Base-by-base conservation (phyloP, 129 eudicot genomes). In the Deinandra increscens region DNA sequence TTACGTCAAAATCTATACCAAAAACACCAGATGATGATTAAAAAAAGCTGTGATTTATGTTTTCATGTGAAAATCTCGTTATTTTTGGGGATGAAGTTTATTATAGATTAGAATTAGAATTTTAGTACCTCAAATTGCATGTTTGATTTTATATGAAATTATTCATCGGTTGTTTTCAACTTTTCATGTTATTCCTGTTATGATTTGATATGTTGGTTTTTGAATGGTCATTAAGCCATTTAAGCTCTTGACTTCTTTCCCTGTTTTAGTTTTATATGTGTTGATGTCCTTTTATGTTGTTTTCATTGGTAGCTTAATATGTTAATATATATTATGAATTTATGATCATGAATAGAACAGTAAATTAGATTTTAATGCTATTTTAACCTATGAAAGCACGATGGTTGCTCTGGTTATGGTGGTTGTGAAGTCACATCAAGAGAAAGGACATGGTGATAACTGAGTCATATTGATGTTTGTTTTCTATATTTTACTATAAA, bases 401-500 rank as follows among this genome's bases (percentile, higher is more conserved):
- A 80, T 80, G 81, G 65, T 75, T 59, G 81, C 31, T 26, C 72
- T 69, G 80, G 80, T 75, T 51, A 53, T 64, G 81, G 84, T 79
- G 50, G 87, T 83, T 79, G 87, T 58, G 72, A 55, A 72, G 83
- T 79, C 83, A 71, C 68, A 66, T 79, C 87, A 70, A 75, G 43
- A 70, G 59, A 63, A 53, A 38, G 73, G 71, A 71, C 75, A 71
- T 66, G 72, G 72, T 73, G 79, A 73, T 73, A 60, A 55, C 71
- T 60, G 75, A 79, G 66, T 79, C 83, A 79, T 49, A 50, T 66
- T 18, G 33, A 26, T 69, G 37, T 46, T 59, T 68, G n/a, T 66
- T 66, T 42, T 41, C 11, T 53, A 26, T 65, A 39, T 53, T 54
- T 65, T 75, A 66, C 14, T 55, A 59, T 22, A 4, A 6, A 50